Evolutionary conservation across 2,329 filamentous ascomycete species (phyloP).

Genomic region (Phialocephala subalpina): DNA sequence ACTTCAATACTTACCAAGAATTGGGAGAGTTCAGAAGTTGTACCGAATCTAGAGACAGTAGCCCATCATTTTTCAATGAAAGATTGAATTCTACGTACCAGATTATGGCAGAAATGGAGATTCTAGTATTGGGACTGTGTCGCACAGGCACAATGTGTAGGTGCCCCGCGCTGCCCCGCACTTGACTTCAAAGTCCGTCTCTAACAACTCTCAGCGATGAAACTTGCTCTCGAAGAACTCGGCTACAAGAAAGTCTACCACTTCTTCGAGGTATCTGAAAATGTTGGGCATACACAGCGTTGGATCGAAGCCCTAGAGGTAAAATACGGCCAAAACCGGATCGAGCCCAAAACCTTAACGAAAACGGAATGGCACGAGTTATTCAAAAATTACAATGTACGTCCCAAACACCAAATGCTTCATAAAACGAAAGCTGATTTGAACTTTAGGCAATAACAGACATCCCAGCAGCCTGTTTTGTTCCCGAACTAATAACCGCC

Average conservation of each 20-base stretch:
- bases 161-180: background rate
- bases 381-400: background rate
- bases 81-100: too few species aligned
- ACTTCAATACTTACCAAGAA: too few species aligned
- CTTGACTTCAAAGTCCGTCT: background rate
- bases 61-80: too few species aligned
- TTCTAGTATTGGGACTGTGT: slow-evolving; percentile 15
- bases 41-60: too few species aligned
- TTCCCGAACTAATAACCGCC: slow-evolving; percentile 44
- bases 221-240: slow-evolving; percentile 18
- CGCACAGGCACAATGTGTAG: slow-evolving; percentile 20
- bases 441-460: slow-evolving; percentile 41
- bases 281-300: slow-evolving; percentile 9
- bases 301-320: slow-evolving; percentile 13
- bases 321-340: slow-evolving; percentile 6
- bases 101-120: slow-evolving; percentile 8
- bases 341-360: background rate
- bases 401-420: background rate
- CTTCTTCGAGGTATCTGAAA: slow-evolving; percentile 15
- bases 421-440: background rate
- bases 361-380: background rate
- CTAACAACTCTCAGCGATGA: slow-evolving; percentile 15
- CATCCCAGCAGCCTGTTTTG: slow-evolving; percentile 45
- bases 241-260: slow-evolving; percentile 18
- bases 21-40: too few species aligned